Evolutionary conservation across 768 basidiomycete species (phyloP).

Genomic region (Zangia roseola): DNA sequence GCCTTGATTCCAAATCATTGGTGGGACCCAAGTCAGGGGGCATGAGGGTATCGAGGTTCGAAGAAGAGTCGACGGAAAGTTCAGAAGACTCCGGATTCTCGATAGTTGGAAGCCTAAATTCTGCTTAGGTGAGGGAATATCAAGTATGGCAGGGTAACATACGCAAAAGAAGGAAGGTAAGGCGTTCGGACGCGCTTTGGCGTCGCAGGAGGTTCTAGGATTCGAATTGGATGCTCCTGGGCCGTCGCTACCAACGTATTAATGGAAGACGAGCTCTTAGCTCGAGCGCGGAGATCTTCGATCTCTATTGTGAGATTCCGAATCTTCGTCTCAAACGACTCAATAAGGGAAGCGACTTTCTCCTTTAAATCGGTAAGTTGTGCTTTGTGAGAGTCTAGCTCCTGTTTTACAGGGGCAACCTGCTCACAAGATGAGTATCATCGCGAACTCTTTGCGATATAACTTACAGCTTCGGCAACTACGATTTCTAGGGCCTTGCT

Average conservation of each 20-base stretch:
- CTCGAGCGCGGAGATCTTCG: slow-evolving; percentile 27
- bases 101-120: slow-evolving; percentile 17
- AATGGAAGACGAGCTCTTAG: slow-evolving; percentile 9
- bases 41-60: slow-evolving; percentile 14
- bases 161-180: slow-evolving; percentile 25
- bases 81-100: slow-evolving; percentile 21
- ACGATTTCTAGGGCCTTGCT: slow-evolving; percentile 14
- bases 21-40: slow-evolving; percentile 9
- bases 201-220: slow-evolving; percentile 32
- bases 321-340: slow-evolving; percentile 38
- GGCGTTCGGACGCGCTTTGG: slow-evolving; percentile 35
- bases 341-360: slow-evolving; percentile 28
- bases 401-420: slow-evolving; percentile 53
- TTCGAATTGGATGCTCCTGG: slow-evolving; percentile 19
- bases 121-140: slow-evolving; percentile 12
- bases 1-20: slow-evolving; percentile 10
- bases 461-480: slow-evolving; percentile 32
- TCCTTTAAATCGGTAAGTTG: slow-evolving; percentile 40
- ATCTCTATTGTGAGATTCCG: slow-evolving; percentile 36
- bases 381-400: slow-evolving; percentile 45
- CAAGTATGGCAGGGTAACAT: slow-evolving; percentile 6
- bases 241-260: slow-evolving; percentile 7
- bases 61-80: slow-evolving; percentile 20
- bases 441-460: background rate
- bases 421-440: slow-evolving; percentile 22